A percentile compares a stretch with the other conserved stretches of the same genome.
Conservation (phyloP, 441 rosid genomes). For the Francoa sonchifolia region DNA sequence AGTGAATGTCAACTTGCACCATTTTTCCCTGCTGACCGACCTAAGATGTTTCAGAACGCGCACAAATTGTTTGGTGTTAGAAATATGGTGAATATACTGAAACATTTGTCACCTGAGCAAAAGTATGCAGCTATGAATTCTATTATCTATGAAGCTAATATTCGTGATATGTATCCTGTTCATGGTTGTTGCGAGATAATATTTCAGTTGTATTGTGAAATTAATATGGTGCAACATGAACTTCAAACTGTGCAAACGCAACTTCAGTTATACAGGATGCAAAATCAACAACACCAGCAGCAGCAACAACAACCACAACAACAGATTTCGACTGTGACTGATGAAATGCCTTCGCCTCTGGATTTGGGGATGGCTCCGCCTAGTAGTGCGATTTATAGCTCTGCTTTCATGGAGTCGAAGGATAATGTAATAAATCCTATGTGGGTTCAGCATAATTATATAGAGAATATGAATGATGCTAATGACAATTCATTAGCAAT, state of each 20-base stretch:
- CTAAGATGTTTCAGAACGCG: conserved; percentile 57
- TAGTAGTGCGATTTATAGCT: conserved; percentile 15
- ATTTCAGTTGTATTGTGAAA: conserved; percentile 29
- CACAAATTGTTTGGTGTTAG: conserved; percentile 72
- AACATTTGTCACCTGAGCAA: conserved; percentile 31
- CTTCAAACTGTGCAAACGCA: conserved; percentile 36
- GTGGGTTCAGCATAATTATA: conserved; percentile 34
- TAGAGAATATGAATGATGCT: conserved; percentile 4
- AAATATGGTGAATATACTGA: conserved; percentile 49
- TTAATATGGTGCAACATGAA: conserved; percentile 45
- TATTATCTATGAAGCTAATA: conserved; percentile 53
- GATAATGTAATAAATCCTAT: conserved; percentile 21
- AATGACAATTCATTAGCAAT: conserved; percentile 23
- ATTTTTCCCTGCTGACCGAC: conserved; percentile 66
- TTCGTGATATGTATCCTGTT: conserved; percentile 66
- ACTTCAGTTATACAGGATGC: conserved; percentile 43
- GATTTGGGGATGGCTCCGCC: conserved; percentile 75
- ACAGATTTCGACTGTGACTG: conserved; percentile 20
- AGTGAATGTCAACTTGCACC: conserved; percentile 60
- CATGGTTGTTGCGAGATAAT: conserved; percentile 64
- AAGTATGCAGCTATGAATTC: conserved; percentile 65
- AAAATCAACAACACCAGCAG: no score
- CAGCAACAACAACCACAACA: conserved; percentile 25
- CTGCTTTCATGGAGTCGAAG: conserved; percentile 32
- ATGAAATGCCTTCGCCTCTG: conserved; percentile 47